A percentile compares a stretch with the other conserved stretches of the same genome.
These are phyloP conservation scores for Trifolium dubium DNA, from an alignment of 306 rosid genomes.

Conservation along the genomic window DNA sequence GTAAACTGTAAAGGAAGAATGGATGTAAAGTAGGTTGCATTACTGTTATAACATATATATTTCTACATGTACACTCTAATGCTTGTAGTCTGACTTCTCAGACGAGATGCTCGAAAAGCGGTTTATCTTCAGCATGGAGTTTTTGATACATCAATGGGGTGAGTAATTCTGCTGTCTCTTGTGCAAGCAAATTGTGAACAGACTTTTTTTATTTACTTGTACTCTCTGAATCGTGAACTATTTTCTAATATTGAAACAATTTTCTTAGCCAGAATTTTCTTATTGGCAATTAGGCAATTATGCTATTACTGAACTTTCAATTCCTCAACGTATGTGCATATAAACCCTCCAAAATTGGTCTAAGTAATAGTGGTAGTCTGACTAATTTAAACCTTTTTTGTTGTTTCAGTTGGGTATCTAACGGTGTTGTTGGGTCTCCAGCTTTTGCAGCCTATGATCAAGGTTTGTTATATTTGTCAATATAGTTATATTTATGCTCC, in stretches of 20 bases:
- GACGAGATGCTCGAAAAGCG: slow-evolving; percentile 89
- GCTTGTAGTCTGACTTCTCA: slow-evolving; percentile 53
- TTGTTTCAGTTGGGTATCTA: slow-evolving; percentile 86
- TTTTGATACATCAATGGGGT: slow-evolving; percentile 98
- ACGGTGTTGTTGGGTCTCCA: slow-evolving; percentile 97
- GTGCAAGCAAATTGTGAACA: neutral
- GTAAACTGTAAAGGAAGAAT: neutral
- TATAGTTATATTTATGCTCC: neutral
- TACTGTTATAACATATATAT: slow-evolving; percentile 14
- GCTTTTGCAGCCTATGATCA: slow-evolving; percentile 98
- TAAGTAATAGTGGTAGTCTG: slow-evolving; percentile 22
- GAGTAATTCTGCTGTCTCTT: slow-evolving; percentile 47
- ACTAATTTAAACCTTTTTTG: slow-evolving; percentile 8
- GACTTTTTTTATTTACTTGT: neutral
- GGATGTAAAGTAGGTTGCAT: slow-evolving; percentile 1
- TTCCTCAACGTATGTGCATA: slow-evolving; percentile 2
- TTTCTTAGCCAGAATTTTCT: neutral
- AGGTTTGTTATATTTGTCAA: slow-evolving; percentile 58
- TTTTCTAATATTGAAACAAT: neutral
- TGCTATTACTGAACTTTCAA: neutral
- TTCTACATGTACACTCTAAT: slow-evolving; percentile 36
- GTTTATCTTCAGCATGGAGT: slow-evolving; percentile 95
- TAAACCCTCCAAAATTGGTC: neutral
- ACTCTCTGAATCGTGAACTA: slow-evolving; percentile 6
- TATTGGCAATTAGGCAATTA: neutral